Evolutionary conservation across 768 basidiomycete genomes (phyloP), one percentile per base, ranked within the genome.

Genomic region (Cystofilobasidium ferigula): DNA sequence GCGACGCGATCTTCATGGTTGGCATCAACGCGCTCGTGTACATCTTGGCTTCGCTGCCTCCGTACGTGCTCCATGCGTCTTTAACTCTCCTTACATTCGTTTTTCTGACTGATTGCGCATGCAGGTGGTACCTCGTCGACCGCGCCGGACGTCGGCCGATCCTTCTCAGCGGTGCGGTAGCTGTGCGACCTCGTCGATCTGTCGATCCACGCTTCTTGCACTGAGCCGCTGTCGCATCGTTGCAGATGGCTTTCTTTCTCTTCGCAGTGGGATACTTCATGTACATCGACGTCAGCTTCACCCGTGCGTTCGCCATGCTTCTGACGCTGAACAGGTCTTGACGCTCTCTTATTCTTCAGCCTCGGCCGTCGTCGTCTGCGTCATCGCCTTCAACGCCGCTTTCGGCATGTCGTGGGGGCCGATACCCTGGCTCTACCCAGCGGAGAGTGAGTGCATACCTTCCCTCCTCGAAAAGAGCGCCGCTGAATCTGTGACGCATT

Each of bases 1-100:
- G 93, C 45, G 84, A 93, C 72, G 93, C 93, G 16, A 83, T 97
- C 68, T 80, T 97, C 30, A 97, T 97, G 93, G 89, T 92, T 16
- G 93, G 92, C 1, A 87, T 95, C 73, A 97, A 95, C 72, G 84
- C 86, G 9, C n/a, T 76, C 14, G 75, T 72, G 64, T 77, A 77
- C 70, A 60, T 79, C 88, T 62, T 69, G 51, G 69, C 26, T 8
- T 88, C 89, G 5, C 76, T 93, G 45, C 89, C 89, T 7, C 86
- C 91, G 86, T 90, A 69, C 67, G 86, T 72, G 63, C 76, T n/a
- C 34, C 59, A 45, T 20, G 22, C 42, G 20, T 2, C n/a, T 1
- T 34, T 43, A 2, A 45, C 20, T 9, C 13, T 26, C 5, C 24
- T 26, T 43, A n/a, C n/a, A 28, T 53, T 40, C 38, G 22, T 54